A percentile compares a stretch with the other conserved stretches of the same genome.
These are phyloP conservation scores for Pyronema domesticum DNA, from an alignment of 495 filamentous ascomycete genomes.

Conservation along the genomic window DNA sequence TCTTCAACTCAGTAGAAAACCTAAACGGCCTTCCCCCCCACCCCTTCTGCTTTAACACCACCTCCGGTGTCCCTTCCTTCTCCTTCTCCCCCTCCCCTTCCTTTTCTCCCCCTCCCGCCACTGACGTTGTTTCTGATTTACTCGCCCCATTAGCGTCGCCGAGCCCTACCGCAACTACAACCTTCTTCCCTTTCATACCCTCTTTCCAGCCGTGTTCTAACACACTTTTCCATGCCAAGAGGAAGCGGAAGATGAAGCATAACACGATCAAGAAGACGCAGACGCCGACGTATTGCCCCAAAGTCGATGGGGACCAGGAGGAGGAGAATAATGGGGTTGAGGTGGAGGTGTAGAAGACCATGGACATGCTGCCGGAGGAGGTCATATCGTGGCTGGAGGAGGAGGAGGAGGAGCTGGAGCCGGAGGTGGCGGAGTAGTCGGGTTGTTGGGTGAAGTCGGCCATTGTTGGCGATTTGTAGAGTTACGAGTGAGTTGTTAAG, in stretches of 20 bases:
- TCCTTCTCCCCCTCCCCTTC: conserved; percentile 48
- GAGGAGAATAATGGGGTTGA: conserved; percentile 56
- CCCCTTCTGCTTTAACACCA: conserved; percentile 33
- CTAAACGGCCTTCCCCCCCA: conserved; percentile 48
- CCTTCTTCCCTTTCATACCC: conserved; percentile 1
- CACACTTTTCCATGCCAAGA: conserved; percentile 46
- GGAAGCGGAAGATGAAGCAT: conserved; percentile 42
- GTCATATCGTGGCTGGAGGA: conserved; percentile 7
- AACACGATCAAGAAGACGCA: conserved; percentile 29
- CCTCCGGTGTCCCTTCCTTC: conserved; percentile 47
- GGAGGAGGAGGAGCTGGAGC: conserved; percentile 3
- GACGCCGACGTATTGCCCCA: conserved; percentile 47
- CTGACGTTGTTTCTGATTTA: conserved; percentile 30
- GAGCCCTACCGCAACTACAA: conserved; percentile 2
- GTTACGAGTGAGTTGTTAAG: background rate
- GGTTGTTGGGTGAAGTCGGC: conserved; percentile 16
- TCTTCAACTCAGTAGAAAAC: conserved; percentile 55
- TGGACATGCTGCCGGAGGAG: conserved; percentile 24
- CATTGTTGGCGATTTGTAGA: conserved; percentile 7
- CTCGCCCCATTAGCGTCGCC: conserved; percentile 32
- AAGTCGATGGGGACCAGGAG: conserved; percentile 50
- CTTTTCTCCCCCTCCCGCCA: conserved; percentile 34
- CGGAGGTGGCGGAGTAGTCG: conserved; percentile 1
- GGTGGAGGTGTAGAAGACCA: conserved; percentile 48
- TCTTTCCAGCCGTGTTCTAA: conserved; percentile 37